Evolutionary conservation across 2,329 filamentous ascomycete species (phyloP).

Genomic region (Colletotrichum graminicola): DNA sequence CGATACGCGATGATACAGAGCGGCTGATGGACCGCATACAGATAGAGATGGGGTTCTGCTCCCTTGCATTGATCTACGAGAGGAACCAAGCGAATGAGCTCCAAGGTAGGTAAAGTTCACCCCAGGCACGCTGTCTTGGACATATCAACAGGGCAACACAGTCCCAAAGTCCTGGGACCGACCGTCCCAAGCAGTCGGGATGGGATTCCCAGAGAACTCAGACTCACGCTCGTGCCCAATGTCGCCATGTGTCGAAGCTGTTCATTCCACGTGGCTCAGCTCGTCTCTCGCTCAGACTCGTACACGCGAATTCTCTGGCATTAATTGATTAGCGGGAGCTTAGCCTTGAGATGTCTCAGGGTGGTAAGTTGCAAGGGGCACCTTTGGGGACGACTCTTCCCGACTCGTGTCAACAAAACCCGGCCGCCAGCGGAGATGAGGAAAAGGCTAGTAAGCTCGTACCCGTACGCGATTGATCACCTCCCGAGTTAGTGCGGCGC

Average conservation of each 20-base stretch:
- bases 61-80: neutral
- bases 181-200: neutral
- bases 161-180: conserved; percentile 6
- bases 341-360: neutral
- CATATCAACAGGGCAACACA: neutral
- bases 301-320: neutral
- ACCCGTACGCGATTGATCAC: neutral
- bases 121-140: neutral
- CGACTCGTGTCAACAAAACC: neutral
- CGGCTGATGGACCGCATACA: too few species aligned
- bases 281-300: neutral
- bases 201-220: neutral
- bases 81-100: neutral
- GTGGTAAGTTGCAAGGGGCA: neutral
- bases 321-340: neutral
- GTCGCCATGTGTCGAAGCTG: neutral
- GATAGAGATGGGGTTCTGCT: neutral
- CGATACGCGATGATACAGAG: too few species aligned
- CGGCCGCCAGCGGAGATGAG: neutral
- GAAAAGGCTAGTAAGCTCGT: neutral
- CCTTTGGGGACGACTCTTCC: neutral
- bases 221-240: neutral
- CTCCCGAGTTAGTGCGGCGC: neutral
- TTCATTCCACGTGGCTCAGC: neutral
- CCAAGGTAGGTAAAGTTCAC: neutral